Evolutionary conservation across 1,139 yeast species (phyloP), one percentile per base, ranked within the genome.

Genomic region (Pichia sp.): DNA sequence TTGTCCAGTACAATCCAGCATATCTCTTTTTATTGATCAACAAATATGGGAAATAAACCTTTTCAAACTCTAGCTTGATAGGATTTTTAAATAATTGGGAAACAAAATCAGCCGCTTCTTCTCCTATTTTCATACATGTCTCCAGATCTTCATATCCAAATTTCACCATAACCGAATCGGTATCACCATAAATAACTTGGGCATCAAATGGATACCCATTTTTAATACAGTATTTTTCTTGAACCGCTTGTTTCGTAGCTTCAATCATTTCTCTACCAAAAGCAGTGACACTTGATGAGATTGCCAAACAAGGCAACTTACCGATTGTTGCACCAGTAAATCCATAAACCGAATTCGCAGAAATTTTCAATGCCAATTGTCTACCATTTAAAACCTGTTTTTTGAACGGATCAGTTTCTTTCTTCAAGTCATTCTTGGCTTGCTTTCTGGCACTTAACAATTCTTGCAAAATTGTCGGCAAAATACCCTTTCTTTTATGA

Each of bases 281-380:
- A 0, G 98, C 83, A 1, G 99, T 94, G 39, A 83, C 92, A 0
- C 97, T 87, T 0, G 97, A 88, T 0, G 98, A 94, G 48, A 94
- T 94, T 1, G 95, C 95, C 50, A 94, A 71, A 68, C 98, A 94
- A 0, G 99, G 99, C 45, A 94, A 72, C 58, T 92, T 92, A 47
- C 99, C 99, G 44, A 90, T 81, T 0, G 97, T 92, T 2, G 99
- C 99, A 66, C 99, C 99, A 0, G 99, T 94, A 64, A 94, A 94
- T 42, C 99, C 99, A 63, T 94, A 94, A 4, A 94, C 99, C 2
- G 98, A 92, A 62, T 94, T 94, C 4, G 99, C 99, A 4, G 97
- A 88, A 42, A 94, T 86, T 58, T 94, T 94, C 61, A 94, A 71
- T 0, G 99, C 99, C 55, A 94, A 71, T 65, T 94, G 99, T 62